phyloP scores from a whole-genome alignment of 441 rosid species.

The Euphorbia schlechtendalii region DNA sequence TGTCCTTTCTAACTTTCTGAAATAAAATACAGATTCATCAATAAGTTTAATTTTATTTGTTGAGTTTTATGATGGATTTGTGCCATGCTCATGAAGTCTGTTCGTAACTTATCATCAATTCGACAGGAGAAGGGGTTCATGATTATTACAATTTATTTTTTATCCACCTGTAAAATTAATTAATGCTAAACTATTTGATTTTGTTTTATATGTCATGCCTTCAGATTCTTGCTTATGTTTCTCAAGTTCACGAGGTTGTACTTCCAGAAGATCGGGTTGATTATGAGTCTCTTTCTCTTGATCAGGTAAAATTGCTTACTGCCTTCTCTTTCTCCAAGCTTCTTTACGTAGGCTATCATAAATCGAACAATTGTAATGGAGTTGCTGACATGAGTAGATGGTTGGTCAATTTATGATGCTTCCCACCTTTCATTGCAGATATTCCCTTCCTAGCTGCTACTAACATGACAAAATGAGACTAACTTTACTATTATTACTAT shows the following conservation, averaged over 20 bases:
- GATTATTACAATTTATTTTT: conserved; percentile 4
- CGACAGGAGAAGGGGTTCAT: not conserved
- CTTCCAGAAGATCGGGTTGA: conserved; percentile 74
- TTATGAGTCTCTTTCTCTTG: conserved; percentile 54
- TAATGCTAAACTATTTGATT: conserved; percentile 6
- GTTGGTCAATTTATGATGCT: too few relatives aligned
- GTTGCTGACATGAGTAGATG: too few relatives aligned
- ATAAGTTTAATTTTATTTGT: not conserved
- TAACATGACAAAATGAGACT: too few relatives aligned
- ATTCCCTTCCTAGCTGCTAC: too few relatives aligned
- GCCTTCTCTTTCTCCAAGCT: not conserved
- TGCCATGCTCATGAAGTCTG: not conserved
- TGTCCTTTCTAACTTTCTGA: not conserved
- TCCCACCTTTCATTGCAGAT: too few relatives aligned
- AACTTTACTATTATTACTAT: too few relatives aligned
- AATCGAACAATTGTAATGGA: not conserved
- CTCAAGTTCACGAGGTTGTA: conserved; percentile 77
- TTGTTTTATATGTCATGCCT: conserved; percentile 13
- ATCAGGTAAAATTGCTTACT: conserved; percentile 46
- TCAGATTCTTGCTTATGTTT: conserved; percentile 91
- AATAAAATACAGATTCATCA: not conserved
- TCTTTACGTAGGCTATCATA: not conserved
- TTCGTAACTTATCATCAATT: not conserved
- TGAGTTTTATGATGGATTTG: not conserved
- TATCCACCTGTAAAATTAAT: too few relatives aligned